Percentiles rank a stretch among this genome's conserved stretches.
phyloP scores from a whole-genome alignment of 2,329 filamentous ascomycete species.

The Trichoderma sp. region DNA sequence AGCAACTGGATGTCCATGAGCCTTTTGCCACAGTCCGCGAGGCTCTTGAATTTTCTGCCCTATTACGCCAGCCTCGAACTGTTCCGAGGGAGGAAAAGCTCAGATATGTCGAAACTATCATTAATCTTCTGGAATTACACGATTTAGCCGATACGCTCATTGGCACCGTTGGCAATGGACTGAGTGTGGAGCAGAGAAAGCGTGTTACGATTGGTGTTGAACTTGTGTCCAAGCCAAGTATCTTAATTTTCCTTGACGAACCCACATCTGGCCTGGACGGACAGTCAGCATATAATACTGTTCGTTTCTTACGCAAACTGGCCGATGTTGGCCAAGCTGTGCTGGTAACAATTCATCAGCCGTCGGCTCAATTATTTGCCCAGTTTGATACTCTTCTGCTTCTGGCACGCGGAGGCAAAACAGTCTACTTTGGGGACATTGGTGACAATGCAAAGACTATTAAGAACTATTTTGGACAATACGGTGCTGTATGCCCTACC shows the following conservation, averaged over 20 bases:
- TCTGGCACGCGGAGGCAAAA: conserved; percentile 61
- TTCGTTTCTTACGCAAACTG: conserved; percentile 64
- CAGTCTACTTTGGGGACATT: conserved; percentile 66
- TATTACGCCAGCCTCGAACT: conserved; percentile 66
- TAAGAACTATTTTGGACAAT: conserved; percentile 62
- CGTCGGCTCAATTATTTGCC: conserved; percentile 63
- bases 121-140: conserved; percentile 57
- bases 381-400: conserved; percentile 65
- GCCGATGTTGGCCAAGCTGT: conserved; percentile 65
- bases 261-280: conserved; percentile 67
- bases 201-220: conserved; percentile 60
- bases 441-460: conserved; percentile 54
- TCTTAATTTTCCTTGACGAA: conserved; percentile 60
- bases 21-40: conserved; percentile 66
- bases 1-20: conserved; percentile 78
- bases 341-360: conserved; percentile 68
- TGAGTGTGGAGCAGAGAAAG: conserved; percentile 54
- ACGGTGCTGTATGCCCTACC: conserved; percentile 60
- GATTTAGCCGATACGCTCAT: conserved; percentile 48
- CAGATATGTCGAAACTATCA: conserved; percentile 73
- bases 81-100: conserved; percentile 66
- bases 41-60: conserved; percentile 62
- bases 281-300: conserved; percentile 62
- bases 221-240: conserved; percentile 58
- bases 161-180: conserved; percentile 47